Conservation (phyloP, 352 stramenopile genomes). For the Phytophthora citrophthora region DNA sequence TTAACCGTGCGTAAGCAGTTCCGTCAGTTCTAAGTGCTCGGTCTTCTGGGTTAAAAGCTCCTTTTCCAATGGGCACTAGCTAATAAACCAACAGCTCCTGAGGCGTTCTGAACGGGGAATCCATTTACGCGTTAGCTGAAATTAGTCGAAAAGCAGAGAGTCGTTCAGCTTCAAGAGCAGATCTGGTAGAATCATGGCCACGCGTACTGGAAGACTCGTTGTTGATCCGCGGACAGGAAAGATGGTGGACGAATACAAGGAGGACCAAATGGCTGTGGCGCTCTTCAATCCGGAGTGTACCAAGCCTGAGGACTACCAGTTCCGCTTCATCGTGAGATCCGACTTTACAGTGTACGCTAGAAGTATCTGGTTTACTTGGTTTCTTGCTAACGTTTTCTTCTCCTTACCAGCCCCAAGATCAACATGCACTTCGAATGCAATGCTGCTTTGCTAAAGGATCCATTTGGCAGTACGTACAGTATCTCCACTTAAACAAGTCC, state of each 20-base stretch:
- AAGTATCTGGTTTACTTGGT: background rate
- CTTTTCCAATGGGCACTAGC: too few species aligned
- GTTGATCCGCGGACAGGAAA: slow-evolving; percentile 60
- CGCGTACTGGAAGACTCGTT: slow-evolving; percentile 58
- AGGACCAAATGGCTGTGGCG: slow-evolving; percentile 72
- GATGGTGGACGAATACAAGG: slow-evolving; percentile 71
- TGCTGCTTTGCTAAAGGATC: slow-evolving; percentile 64
- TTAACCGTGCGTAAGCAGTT: slow-evolving; percentile 99
- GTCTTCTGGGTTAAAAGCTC: slow-evolving; percentile 8
- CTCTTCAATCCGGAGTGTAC: slow-evolving; percentile 52
- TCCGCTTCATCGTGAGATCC: slow-evolving; percentile 57
- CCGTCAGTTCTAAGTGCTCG: slow-evolving; percentile 96
- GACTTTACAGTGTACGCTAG: slow-evolving; percentile 62
- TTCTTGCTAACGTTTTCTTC: background rate
- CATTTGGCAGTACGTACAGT: slow-evolving; percentile 63
- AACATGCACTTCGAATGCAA: slow-evolving; percentile 74
- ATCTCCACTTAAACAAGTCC: background rate
- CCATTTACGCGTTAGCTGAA: background rate
- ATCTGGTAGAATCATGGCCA: slow-evolving; percentile 44
- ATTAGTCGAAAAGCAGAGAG: too few species aligned
- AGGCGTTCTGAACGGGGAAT: slow-evolving; percentile 25
- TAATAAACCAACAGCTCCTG: slow-evolving; percentile 27
- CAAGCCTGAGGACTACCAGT: slow-evolving; percentile 46
- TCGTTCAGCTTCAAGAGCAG: too few species aligned
- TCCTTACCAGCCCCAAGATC: slow-evolving; percentile 44